phyloP scores from a whole-genome alignment of 1,284 basidiomycete species.

The Sparassis latifolia region DNA sequence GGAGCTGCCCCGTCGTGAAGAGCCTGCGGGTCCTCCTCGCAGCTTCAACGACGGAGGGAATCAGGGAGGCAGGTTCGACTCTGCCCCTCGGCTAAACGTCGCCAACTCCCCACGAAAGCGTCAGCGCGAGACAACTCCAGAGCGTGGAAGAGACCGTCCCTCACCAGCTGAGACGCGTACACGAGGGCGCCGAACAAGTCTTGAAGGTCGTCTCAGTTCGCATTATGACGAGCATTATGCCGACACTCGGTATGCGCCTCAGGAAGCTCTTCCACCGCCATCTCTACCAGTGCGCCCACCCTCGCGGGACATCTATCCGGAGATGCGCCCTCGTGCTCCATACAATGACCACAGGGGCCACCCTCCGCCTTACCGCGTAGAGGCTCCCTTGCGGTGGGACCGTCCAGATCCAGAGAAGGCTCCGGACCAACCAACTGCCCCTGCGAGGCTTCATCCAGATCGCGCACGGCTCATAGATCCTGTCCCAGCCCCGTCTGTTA shows the following conservation, averaged over 20 bases:
- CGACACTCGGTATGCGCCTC: not conserved
- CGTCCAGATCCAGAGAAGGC: not conserved
- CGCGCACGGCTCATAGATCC: constrained; percentile 9
- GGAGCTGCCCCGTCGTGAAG: not conserved
- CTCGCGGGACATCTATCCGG: constrained; percentile 1
- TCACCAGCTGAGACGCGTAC: constrained; percentile 1
- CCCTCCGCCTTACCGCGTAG: constrained; percentile 2
- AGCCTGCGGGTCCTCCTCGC: not conserved
- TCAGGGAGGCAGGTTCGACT: not conserved
- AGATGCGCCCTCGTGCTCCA: constrained; percentile 5
- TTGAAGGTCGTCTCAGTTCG: constrained; percentile 6
- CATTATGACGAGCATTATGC: not conserved
- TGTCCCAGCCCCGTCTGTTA: not conserved
- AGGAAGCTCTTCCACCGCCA: not conserved
- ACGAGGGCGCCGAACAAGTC: not conserved
- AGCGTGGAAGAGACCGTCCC: not conserved
- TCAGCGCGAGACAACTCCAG: constrained; percentile 3
- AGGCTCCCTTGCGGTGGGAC: constrained; percentile 1
- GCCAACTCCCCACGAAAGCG: not conserved
- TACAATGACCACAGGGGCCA: constrained; percentile 6
- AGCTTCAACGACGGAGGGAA: not conserved
- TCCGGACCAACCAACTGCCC: not conserved
- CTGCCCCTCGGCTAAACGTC: not conserved
- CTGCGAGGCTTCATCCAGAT: constrained; percentile 12
- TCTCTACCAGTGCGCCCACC: constrained; percentile 4